Evolutionary conservation across 192 early-diverging fungal genomes (phyloP), one percentile per base, ranked within the genome.

Genomic region (Gigaspora rosea): DNA sequence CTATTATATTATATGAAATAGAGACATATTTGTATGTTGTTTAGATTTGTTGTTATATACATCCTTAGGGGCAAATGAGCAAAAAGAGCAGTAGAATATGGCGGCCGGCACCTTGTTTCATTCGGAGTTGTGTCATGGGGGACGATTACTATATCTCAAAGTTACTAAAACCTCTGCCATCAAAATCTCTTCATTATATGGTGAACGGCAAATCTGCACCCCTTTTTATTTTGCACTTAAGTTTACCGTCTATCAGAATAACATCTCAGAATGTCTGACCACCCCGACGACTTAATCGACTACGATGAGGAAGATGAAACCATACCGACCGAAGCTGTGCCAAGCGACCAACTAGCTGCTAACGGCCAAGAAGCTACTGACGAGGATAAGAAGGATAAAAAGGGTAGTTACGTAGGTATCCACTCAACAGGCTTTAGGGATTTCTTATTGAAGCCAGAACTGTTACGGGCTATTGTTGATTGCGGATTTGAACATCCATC

Each of bases 401-500:
- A 97, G 85, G 97, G 97, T 47, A 95, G 94, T 75, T 99, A 99
- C 81, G 97, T 97, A 66, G 95, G 96, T 85, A 93, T 99, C 74
- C 97, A 99, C 86, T 94, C 97, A 20, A 99, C 97, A 51, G 96
- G 96, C 79, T 99, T 99, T 92, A 88, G 95, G 82, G 97, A 99
- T 82, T 98, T 99, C 79, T 82, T 99, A 75, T 89, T 99, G 82
- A 96, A 96, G 90, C 96, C 97, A 7, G 97, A 99, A 82, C 86
- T 99, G 48, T 79, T 95, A 62, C 91, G 95, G 64, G 94, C 95
- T 72, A 99, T 98, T 78, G 95, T 93, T 32, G 97, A 99, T 85
- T 99, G 96, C 77, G 97, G 97, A 87, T 99, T 99, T 79, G 97
- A 99, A 87, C 97, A 99, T 87, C 97, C 97, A 56, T 95, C 94